Conservation (phyloP, 2,329 filamentous ascomycete species). For the Fusarium metavorans region DNA sequence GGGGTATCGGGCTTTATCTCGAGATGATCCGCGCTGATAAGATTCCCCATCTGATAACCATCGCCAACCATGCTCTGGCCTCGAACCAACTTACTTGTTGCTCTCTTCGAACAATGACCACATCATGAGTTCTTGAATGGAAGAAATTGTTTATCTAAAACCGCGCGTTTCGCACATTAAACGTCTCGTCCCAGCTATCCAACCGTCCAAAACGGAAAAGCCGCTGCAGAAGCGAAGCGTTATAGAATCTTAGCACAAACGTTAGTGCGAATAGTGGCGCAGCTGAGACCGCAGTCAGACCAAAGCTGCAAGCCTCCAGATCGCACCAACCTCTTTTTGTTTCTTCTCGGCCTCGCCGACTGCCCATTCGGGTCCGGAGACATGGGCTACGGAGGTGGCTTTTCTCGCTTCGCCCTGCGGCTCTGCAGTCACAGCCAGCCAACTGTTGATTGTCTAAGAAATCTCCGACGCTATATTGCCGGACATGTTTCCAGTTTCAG, state of each 20-base stretch:
- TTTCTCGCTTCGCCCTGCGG: conserved; percentile 9
- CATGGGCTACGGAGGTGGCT: neutral
- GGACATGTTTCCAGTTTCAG: conserved; percentile 1
- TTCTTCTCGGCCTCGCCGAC: conserved; percentile 9
- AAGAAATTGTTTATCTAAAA: neutral
- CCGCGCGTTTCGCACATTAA: neutral
- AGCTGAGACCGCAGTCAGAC: conserved; percentile 2
- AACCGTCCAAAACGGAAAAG: neutral
- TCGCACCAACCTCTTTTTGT: neutral
- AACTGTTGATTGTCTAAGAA: neutral
- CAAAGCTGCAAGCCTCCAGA: neutral
- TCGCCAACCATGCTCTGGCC: neutral
- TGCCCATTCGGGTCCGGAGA: neutral
- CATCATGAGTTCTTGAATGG: neutral
- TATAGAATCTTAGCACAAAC: neutral
- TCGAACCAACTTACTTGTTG: neutral
- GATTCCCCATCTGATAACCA: neutral
- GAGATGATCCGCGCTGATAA: neutral
- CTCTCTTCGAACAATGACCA: neutral
- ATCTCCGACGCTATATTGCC: conserved; percentile 1
- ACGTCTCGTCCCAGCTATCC: neutral
- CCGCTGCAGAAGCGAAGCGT: conserved; percentile 3
- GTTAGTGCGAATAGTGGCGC: conserved; percentile 6
- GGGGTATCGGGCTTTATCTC: neutral
- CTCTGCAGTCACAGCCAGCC: conserved; percentile 2